Percentiles rank a stretch among this genome's conserved stretches.
Evolutionary conservation across 371 early-diverging fungal genomes (phyloP).

Genomic region (Mortierella sp.): DNA sequence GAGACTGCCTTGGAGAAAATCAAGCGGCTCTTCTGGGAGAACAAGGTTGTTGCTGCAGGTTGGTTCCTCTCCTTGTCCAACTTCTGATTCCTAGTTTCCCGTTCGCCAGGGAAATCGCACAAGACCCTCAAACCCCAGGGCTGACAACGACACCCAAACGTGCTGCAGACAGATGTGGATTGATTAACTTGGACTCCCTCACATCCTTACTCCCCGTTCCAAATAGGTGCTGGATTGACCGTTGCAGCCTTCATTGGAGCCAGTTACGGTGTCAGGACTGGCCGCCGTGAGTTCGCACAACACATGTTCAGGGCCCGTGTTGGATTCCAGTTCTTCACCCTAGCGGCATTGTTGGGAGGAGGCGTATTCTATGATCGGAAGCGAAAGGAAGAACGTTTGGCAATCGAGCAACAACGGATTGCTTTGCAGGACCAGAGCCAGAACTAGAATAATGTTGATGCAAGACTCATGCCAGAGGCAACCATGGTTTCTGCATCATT

Average conservation of each 20-base stretch:
- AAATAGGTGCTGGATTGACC: constrained; percentile 48
- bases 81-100: too few species aligned
- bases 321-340: constrained; percentile 53
- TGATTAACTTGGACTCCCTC: neutral
- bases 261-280: constrained; percentile 52
- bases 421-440: constrained; percentile 25
- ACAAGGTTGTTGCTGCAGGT: constrained; percentile 50
- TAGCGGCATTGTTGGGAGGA: constrained; percentile 49
- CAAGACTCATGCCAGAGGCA: neutral
- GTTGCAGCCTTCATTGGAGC: constrained; percentile 54
- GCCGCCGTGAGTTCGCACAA: constrained; percentile 54
- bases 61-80: neutral
- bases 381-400: constrained; percentile 51
- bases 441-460: constrained; percentile 14
- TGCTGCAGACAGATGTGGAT: neutral
- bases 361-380: constrained; percentile 50
- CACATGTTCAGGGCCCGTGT: constrained; percentile 55
- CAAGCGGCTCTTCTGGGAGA: constrained; percentile 46
- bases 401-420: constrained; percentile 29
- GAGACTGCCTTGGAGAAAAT: constrained; percentile 53
- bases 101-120: too few species aligned
- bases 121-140: neutral
- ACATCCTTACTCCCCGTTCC: too few species aligned
- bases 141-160: neutral
- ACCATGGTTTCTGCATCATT: too few species aligned